phyloP scores from a whole-genome alignment of 768 basidiomycete species.

The Kwoniella dendrophila region DNA sequence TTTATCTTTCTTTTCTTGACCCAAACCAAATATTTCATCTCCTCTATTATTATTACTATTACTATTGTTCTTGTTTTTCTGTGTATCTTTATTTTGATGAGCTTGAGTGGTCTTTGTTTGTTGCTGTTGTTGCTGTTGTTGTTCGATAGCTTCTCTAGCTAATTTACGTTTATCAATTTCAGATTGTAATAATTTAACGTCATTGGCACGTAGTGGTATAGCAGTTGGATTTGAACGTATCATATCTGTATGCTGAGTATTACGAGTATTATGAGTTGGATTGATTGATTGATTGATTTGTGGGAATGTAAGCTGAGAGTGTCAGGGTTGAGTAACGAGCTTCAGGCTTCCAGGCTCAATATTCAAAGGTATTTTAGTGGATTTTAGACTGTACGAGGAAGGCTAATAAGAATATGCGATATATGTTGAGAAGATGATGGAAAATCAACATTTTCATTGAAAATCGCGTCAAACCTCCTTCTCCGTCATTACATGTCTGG shows the following conservation, averaged over 20 bases:
- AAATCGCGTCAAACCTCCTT: too few relatives aligned
- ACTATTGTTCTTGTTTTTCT: background rate
- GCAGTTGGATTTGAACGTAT: conserved; percentile 51
- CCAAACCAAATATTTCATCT: background rate
- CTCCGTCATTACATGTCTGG: too few relatives aligned
- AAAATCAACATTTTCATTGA: too few relatives aligned
- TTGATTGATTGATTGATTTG: background rate
- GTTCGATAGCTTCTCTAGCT: conserved; percentile 9
- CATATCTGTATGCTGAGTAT: conserved; percentile 22
- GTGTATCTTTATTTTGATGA: background rate
- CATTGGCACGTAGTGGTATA: conserved; percentile 46
- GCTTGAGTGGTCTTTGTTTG: conserved; percentile 4
- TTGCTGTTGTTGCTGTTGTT: background rate
- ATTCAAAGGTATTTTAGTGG: too few relatives aligned
- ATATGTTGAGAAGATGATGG: too few relatives aligned
- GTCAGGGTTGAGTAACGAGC: too few relatives aligned
- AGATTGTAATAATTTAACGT: conserved; percentile 44
- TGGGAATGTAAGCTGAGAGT: background rate
- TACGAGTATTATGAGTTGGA: background rate
- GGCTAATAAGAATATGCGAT: too few relatives aligned
- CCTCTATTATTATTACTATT: background rate
- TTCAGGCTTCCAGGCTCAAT: too few relatives aligned
- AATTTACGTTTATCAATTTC: conserved; percentile 40
- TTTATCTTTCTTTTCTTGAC: conserved; percentile 20
- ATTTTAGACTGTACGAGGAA: too few relatives aligned